These are phyloP conservation scores for Colletotrichum abscissum DNA, from an alignment of 2,329 filamentous ascomycete species.

Conservation along the genomic window DNA sequence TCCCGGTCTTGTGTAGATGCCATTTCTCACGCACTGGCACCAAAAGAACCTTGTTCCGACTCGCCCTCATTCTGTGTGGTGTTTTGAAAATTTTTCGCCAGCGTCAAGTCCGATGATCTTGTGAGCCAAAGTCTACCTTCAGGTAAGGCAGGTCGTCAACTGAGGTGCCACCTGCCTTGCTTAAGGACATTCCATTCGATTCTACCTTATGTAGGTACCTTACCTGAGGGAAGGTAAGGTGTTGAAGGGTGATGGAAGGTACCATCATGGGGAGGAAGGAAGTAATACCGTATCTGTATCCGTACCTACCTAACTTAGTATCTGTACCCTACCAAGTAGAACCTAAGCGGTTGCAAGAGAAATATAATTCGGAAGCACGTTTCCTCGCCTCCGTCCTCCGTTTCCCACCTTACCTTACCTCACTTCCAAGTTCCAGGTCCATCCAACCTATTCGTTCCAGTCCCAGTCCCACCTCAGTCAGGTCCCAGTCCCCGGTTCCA, in stretches of 20 bases:
- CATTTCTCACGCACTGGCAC: background rate
- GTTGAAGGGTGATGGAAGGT: background rate
- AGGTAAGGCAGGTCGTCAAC: background rate
- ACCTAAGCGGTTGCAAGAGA: background rate
- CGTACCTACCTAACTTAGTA: background rate
- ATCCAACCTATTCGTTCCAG: background rate
- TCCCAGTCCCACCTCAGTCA: too few species aligned
- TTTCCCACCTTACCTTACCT: background rate
- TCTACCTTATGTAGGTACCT: background rate
- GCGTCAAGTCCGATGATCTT: background rate
- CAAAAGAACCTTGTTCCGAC: background rate
- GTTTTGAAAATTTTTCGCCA: background rate
- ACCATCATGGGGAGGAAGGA: background rate
- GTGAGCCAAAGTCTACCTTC: background rate
- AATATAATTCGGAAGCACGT: constrained; percentile 8
- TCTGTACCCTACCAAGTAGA: too few species aligned
- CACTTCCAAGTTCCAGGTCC: too few species aligned
- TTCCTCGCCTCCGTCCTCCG: constrained; percentile 17
- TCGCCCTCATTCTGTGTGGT: background rate
- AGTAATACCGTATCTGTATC: background rate
- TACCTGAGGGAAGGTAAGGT: background rate
- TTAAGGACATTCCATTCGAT: background rate
- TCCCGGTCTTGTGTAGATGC: background rate
- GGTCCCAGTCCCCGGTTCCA: too few species aligned
- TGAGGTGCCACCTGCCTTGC: background rate